These are phyloP conservation scores for Exserohilum rostratum DNA, from an alignment of 2,329 filamentous ascomycete genomes.

Conservation along the genomic window DNA sequence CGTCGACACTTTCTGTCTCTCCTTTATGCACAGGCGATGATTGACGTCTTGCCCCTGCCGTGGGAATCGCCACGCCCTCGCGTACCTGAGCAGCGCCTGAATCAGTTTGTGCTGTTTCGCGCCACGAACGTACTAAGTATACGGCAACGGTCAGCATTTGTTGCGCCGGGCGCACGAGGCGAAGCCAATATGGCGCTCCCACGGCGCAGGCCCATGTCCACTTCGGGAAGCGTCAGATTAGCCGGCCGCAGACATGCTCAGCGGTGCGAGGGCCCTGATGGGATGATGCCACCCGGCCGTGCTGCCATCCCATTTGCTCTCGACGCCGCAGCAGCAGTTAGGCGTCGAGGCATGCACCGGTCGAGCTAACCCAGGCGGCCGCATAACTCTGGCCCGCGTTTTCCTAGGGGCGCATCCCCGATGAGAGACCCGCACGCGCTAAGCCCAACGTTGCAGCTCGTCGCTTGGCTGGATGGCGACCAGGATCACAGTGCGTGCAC, in stretches of 20 bases:
- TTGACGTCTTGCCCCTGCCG: constrained; percentile 30
- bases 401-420: constrained; percentile 36
- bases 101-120: constrained; percentile 22
- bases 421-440: constrained; percentile 41
- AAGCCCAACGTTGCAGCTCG: constrained; percentile 39
- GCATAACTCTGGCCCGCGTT: constrained; percentile 38
- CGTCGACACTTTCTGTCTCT: constrained; percentile 31
- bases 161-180: constrained; percentile 31
- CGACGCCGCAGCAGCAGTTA: constrained; percentile 24
- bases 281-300: too few species aligned
- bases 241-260: constrained; percentile 30
- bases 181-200: too few species aligned
- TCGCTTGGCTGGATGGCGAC: constrained; percentile 37
- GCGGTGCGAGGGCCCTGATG: too few species aligned
- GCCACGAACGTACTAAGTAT: constrained; percentile 39
- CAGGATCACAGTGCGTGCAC: constrained; percentile 33
- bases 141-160: constrained; percentile 37
- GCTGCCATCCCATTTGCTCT: constrained; percentile 30
- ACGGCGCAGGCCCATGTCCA: too few species aligned
- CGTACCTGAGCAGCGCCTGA: constrained; percentile 39
- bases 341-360: constrained; percentile 30
- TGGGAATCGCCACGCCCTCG: constrained; percentile 36
- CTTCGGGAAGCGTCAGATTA: constrained; percentile 40
- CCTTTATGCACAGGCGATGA: constrained; percentile 45
- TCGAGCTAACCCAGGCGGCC: constrained; percentile 32